A percentile compares a stretch with the other conserved stretches of the same genome.
Evolutionary conservation across 2,329 filamentous ascomycete genomes (phyloP).

Genomic region (Aureobasidium sp.): DNA sequence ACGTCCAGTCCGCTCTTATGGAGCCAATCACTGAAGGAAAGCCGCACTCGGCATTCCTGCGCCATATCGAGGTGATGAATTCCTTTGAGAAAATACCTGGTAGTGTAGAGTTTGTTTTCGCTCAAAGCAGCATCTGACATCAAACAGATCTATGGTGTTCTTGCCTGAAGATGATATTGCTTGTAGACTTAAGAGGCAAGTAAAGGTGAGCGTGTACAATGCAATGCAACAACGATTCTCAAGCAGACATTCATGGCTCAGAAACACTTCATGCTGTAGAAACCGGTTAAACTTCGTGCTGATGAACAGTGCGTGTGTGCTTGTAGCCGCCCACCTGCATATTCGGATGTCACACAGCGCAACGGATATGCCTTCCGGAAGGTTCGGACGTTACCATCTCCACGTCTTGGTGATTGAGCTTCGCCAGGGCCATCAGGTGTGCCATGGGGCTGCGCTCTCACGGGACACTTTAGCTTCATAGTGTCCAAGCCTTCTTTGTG

Average conservation of each 20-base stretch:
- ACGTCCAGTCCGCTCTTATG: neutral
- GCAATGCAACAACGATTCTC: neutral
- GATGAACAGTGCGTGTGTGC: slow-evolving; percentile 3
- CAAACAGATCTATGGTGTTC: neutral
- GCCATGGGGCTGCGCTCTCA: slow-evolving; percentile 4
- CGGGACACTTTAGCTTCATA: neutral
- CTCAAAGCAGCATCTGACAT: neutral
- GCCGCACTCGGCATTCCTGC: neutral
- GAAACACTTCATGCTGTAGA: neutral
- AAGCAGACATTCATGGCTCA: neutral
- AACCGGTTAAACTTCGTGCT: neutral
- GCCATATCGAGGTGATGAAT: neutral
- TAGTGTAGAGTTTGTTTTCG: neutral
- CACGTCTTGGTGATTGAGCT: slow-evolving; percentile 3
- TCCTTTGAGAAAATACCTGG: neutral
- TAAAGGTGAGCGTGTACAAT: neutral
- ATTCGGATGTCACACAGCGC: neutral
- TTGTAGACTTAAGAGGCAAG: neutral
- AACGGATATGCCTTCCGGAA: slow-evolving; percentile 8
- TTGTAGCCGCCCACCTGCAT: slow-evolving; percentile 1
- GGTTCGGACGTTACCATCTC: slow-evolving; percentile 3
- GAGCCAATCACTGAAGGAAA: neutral
- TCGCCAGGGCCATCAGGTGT: neutral
- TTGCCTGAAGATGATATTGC: neutral
- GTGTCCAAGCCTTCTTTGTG: slow-evolving; percentile 7